phyloP scores from a whole-genome alignment of 2,329 filamentous ascomycete species.

The Fusarium sp. region DNA sequence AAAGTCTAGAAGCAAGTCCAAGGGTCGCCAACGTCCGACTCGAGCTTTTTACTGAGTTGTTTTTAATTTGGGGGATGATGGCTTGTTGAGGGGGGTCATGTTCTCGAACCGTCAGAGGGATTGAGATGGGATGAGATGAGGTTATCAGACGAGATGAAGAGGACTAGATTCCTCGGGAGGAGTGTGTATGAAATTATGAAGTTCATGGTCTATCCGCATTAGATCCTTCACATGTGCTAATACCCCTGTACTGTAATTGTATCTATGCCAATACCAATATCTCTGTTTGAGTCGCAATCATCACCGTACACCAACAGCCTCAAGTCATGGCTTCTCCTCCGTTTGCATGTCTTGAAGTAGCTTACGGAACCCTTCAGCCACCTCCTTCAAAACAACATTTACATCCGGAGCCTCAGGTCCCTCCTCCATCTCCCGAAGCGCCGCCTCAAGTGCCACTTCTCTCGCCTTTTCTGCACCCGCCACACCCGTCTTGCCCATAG shows the following conservation, averaged over 20 bases:
- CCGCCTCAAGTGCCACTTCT: conserved; percentile 31
- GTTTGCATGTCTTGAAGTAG: conserved; percentile 40
- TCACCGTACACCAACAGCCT: background rate
- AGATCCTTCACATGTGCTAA: conserved; percentile 18
- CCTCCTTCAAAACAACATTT: conserved; percentile 51
- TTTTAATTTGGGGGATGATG: background rate
- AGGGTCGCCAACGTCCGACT: background rate
- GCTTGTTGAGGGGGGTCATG: background rate
- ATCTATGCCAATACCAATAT: background rate
- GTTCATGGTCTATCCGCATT: background rate
- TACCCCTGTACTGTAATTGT: background rate
- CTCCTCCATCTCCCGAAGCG: conserved; percentile 46
- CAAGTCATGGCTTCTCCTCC: background rate
- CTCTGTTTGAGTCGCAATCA: background rate
- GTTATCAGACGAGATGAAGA: background rate
- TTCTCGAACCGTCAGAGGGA: background rate
- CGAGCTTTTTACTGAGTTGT: background rate
- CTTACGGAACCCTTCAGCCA: conserved; percentile 53
- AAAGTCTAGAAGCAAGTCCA: background rate
- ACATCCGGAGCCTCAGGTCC: conserved; percentile 55
- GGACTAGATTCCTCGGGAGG: background rate
- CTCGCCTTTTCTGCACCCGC: conserved; percentile 42
- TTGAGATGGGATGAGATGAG: background rate
- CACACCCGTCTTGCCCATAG: conserved; percentile 56
- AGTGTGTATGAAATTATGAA: background rate